A percentile compares a stretch with the other conserved stretches of the same genome.
Evolutionary conservation across 345 rosid genomes (phyloP).

Genomic region (Eucalyptus fibrosa): DNA sequence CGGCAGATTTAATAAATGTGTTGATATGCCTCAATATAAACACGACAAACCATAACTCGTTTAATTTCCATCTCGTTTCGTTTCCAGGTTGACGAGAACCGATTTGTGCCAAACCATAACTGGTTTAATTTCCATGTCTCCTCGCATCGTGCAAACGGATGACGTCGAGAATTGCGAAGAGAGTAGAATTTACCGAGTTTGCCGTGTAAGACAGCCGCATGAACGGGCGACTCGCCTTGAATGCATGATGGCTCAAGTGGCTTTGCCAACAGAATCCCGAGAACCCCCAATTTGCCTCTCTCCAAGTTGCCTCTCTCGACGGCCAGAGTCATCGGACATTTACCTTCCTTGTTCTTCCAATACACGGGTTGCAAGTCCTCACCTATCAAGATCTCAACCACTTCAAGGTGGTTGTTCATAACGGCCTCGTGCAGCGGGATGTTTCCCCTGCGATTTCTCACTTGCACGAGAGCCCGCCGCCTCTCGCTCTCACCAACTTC

Average conservation of each 20-base stretch:
- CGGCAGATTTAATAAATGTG: too few species aligned
- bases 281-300: neutral
- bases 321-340: neutral
- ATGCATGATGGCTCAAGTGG: neutral
- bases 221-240: neutral
- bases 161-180: too few species aligned
- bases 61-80: too few species aligned
- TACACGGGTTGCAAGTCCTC: neutral
- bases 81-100: too few species aligned
- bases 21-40: too few species aligned
- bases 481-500: accelerated
- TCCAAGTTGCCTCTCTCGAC: neutral
- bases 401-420: neutral
- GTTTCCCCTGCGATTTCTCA: neutral
- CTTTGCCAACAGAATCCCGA: neutral
- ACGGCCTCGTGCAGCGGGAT: neutral
- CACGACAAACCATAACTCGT: too few species aligned
- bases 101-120: neutral
- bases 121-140: too few species aligned
- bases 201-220: neutral
- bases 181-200: neutral
- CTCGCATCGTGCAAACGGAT: too few species aligned
- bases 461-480: neutral
- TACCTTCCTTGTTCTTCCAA: neutral
- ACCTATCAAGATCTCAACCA: neutral